Evolutionary conservation across 306 rosid species (phyloP).

Genomic region (Prunus mira): DNA sequence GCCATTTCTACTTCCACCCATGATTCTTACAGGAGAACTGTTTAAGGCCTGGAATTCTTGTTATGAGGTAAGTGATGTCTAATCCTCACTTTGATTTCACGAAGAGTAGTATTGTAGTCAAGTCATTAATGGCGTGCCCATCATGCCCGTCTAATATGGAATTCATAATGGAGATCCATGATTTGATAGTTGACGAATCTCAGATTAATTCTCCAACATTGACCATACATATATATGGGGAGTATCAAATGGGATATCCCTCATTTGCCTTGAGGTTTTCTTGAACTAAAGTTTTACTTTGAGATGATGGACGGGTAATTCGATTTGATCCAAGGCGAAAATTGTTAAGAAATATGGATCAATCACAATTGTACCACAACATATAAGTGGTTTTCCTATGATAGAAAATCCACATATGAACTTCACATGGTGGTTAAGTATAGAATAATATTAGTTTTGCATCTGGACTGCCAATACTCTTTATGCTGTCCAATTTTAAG

Average conservation of each 20-base stretch:
- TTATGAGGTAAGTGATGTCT: slow-evolving; percentile 34
- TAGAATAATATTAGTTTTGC: background rate
- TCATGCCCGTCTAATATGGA: background rate
- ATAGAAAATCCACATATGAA: background rate
- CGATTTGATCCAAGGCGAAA: background rate
- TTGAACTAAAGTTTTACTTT: background rate
- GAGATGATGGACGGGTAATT: background rate
- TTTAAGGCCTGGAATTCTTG: slow-evolving; percentile 62
- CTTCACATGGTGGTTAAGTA: background rate
- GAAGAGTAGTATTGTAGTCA: background rate
- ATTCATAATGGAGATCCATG: background rate
- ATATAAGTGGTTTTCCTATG: too few species aligned
- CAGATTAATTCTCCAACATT: background rate
- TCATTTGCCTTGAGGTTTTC: background rate
- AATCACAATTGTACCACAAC: background rate
- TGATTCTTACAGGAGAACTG: slow-evolving; percentile 64
- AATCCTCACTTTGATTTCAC: background rate
- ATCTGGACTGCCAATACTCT: background rate
- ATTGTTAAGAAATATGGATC: background rate
- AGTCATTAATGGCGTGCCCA: background rate
- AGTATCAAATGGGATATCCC: background rate
- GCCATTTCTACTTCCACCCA: slow-evolving; percentile 51
- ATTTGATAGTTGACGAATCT: background rate
- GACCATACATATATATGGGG: background rate
- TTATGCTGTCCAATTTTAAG: background rate